Evolutionary conservation across 495 filamentous ascomycete species (phyloP).

Genomic region (Parmelia sp.): DNA sequence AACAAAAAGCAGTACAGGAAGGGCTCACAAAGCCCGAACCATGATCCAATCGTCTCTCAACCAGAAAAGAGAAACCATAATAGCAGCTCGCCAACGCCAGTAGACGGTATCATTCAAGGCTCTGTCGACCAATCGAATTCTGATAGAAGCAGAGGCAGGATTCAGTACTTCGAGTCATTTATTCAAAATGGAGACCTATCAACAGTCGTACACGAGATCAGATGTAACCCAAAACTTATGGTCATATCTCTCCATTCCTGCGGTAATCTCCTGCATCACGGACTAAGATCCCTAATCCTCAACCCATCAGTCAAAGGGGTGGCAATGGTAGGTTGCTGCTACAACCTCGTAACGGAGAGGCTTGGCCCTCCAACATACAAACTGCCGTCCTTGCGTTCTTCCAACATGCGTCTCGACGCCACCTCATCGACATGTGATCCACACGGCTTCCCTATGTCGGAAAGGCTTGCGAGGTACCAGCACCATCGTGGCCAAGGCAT

Average conservation of each 20-base stretch:
- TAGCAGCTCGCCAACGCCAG: not conserved
- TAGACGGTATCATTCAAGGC: conserved; percentile 32
- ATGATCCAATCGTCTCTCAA: not conserved
- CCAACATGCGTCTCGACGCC: conserved; percentile 49
- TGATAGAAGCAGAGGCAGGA: not conserved
- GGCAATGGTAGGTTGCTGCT: conserved; percentile 95
- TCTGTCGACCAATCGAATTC: not conserved
- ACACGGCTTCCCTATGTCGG: conserved; percentile 89
- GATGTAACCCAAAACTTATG: conserved; percentile 47
- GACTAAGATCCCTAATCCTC: conserved; percentile 72
- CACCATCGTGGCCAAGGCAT: conserved; percentile 53
- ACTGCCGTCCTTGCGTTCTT: conserved; percentile 56
- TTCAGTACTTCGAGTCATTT: conserved; percentile 52
- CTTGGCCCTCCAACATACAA: conserved; percentile 83
- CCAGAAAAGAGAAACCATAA: not conserved
- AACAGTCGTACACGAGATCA: conserved; percentile 42
- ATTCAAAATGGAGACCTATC: conserved; percentile 56
- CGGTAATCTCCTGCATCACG: conserved; percentile 93
- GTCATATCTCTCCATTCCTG: conserved; percentile 94
- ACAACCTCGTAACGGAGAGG: conserved; percentile 90
- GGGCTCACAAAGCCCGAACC: conserved; percentile 18
- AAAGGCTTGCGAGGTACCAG: conserved; percentile 54
- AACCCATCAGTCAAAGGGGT: conserved; percentile 81
- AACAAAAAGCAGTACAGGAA: conserved; percentile 69
- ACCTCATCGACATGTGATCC: conserved; percentile 65